Base-by-base conservation (phyloP, 2,329 filamentous ascomycete species). In the Calonectria leucothoes region DNA sequence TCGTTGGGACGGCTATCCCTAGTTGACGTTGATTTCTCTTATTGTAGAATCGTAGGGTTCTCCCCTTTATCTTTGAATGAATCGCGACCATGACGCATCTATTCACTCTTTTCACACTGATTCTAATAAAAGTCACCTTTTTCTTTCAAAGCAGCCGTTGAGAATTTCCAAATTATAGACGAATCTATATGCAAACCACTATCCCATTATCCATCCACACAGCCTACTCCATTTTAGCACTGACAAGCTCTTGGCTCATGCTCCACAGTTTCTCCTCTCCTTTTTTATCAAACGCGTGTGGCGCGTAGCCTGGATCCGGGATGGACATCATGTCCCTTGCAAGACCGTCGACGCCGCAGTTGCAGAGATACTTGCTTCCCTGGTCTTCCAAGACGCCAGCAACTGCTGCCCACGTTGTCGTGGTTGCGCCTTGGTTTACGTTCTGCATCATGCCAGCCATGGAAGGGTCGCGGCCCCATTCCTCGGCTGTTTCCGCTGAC, bases 361-460 rank as follows among this genome's bases (percentile, higher is more conserved):
- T 79, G 20, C 82, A 82, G 31, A 90, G 76, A 75, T 88, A 90
- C 73, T 81, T 84, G 4, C 87, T 88, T 4, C 87, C 89, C 74
- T 83, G 86, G 2, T 82, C 85, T 78, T 88, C 86, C 82, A 83
- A 86, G 31, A 84, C 84, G 66, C 81, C 83, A 3, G 78, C 82
- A 3, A 87, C 75, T 0, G 86, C 87, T 0, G 86, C 87, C 81
- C 83, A 87, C 0, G 88, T 82, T 4, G 83, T 83, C 12, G 88
- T 89, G 0, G 88, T 86, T 25, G 88, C 88, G 2, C 88, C 88
- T 76, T 89, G 88, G 31, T 81, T 68, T 14, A 51, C 48, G 11
- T 31, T 29, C 33, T 61, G 49, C 52, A 75, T 66, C 23, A 37
- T 52, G 15, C 25, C 45, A 20, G 52, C 55, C 52, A 73, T 70